Conservation (phyloP, 169 alveolate genomes). For the Cryptosporidium ryanae region DNA sequence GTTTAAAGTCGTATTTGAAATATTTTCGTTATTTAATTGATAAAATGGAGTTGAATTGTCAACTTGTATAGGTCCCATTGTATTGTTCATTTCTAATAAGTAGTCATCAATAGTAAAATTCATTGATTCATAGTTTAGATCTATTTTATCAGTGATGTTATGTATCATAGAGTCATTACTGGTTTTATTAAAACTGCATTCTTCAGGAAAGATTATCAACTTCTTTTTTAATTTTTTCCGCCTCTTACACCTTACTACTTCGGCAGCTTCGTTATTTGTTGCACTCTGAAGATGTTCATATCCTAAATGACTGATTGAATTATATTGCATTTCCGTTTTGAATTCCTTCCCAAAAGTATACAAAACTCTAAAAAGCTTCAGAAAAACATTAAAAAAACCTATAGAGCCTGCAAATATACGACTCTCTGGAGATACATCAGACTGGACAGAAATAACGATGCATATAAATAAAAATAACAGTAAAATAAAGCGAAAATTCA, state of each 20-base stretch:
- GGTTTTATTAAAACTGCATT: background rate
- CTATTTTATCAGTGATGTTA: background rate
- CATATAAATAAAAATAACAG: too few relatives aligned
- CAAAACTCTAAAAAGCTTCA: conserved; percentile 7
- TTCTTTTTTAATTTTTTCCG: conserved; percentile 1
- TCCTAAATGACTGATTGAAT: conserved; percentile 11
- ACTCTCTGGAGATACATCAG: background rate
- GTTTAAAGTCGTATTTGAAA: too few relatives aligned
- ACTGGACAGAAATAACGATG: too few relatives aligned
- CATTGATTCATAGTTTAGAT: background rate
- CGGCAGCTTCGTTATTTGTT: background rate
- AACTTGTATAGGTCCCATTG: too few relatives aligned
- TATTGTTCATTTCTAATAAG: too few relatives aligned
- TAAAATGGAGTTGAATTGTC: too few relatives aligned
- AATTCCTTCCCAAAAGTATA: conserved; percentile 9
- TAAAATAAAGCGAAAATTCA: too few relatives aligned
- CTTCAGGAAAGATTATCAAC: conserved; percentile 13
- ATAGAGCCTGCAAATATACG: conserved; percentile 29
- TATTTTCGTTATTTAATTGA: too few relatives aligned
- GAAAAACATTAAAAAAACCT: conserved; percentile 36
- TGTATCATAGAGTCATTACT: background rate
- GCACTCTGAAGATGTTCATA: conserved; percentile 41
- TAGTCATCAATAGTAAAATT: too few relatives aligned
- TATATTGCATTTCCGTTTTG: conserved; percentile 2
- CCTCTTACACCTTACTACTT: background rate